Percentiles rank a stretch among this genome's conserved stretches.
Conservation (phyloP, 2,329 filamentous ascomycete species). For the Lachnellula hyalina region DNA sequence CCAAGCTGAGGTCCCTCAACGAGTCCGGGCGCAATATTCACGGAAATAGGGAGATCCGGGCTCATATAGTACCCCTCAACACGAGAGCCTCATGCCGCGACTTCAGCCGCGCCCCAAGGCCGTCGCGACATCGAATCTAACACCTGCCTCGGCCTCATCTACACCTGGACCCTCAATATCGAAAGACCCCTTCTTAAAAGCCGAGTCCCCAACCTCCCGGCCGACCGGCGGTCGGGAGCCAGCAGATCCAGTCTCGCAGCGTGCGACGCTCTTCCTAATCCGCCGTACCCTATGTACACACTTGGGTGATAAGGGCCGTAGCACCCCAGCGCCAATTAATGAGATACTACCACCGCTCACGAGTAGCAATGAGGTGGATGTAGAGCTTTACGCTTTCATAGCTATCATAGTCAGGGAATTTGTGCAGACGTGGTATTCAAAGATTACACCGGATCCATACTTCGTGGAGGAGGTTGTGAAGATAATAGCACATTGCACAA, state of each 20-base stretch:
- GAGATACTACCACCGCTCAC: conserved; percentile 85
- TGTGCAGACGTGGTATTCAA: conserved; percentile 87
- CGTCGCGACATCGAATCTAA: conserved; percentile 32
- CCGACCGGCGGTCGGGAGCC: conserved; percentile 31
- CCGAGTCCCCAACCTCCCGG: conserved; percentile 20
- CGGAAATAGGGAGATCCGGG: not conserved
- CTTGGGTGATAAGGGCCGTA: conserved; percentile 51
- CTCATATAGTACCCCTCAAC: not conserved
- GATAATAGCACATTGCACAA: conserved; percentile 86
- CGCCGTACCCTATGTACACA: conserved; percentile 80
- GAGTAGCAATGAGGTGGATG: conserved; percentile 87
- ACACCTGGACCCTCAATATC: conserved; percentile 10
- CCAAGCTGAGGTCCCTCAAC: not conserved
- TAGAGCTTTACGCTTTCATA: conserved; percentile 88
- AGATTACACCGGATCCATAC: conserved; percentile 82
- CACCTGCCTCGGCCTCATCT: conserved; percentile 11
- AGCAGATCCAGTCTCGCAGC: conserved; percentile 61
- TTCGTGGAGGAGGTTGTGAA: conserved; percentile 86
- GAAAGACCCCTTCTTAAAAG: conserved; percentile 10
- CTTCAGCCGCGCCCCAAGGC: conserved; percentile 32
- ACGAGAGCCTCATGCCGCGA: conserved; percentile 8
- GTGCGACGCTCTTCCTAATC: conserved; percentile 74
- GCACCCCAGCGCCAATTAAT: conserved; percentile 58
- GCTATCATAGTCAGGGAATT: conserved; percentile 87
- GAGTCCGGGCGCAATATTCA: not conserved